A percentile compares a stretch with the other conserved stretches of the same genome.
Evolutionary conservation across 192 early-diverging fungal species (phyloP).

Genomic region (Spinellus fusiger): DNA sequence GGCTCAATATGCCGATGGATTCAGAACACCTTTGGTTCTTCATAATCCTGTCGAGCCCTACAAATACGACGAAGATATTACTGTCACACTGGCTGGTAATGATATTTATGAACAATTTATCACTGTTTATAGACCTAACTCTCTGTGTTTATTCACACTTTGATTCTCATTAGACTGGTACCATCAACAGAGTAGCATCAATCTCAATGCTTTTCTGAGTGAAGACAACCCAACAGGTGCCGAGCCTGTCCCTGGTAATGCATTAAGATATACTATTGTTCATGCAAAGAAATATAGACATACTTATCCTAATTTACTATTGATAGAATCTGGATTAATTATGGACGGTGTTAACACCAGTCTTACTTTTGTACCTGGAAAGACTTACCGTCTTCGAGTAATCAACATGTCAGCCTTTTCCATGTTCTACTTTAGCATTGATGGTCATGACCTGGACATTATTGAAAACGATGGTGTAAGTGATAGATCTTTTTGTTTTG

Average conservation of each 20-base stretch:
- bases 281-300: constrained; percentile 53
- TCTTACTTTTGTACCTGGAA: constrained; percentile 63
- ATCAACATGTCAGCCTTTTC: constrained; percentile 76
- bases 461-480: constrained; percentile 75
- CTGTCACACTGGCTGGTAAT: constrained; percentile 57
- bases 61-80: constrained; percentile 64
- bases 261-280: constrained; percentile 47
- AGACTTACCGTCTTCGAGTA: constrained; percentile 78
- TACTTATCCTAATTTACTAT: constrained; percentile 4
- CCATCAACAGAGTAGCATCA: constrained; percentile 49
- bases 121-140: constrained; percentile 30
- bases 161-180: constrained; percentile 53
- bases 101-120: background rate
- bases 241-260: constrained; percentile 58
- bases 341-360: constrained; percentile 46
- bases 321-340: constrained; percentile 57
- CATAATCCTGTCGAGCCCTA: constrained; percentile 54
- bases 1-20: constrained; percentile 76
- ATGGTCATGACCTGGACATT: constrained; percentile 68
- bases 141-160: too few species aligned
- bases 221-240: constrained; percentile 64
- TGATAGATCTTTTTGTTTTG: background rate
- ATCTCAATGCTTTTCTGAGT: constrained; percentile 55
- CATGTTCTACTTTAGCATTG: constrained; percentile 74
- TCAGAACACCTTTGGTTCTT: constrained; percentile 66